Percentiles rank a stretch among this genome's conserved stretches.
These are phyloP conservation scores for Neospermospora avenae DNA, from an alignment of 2,329 filamentous ascomycete genomes.

Conservation along the genomic window DNA sequence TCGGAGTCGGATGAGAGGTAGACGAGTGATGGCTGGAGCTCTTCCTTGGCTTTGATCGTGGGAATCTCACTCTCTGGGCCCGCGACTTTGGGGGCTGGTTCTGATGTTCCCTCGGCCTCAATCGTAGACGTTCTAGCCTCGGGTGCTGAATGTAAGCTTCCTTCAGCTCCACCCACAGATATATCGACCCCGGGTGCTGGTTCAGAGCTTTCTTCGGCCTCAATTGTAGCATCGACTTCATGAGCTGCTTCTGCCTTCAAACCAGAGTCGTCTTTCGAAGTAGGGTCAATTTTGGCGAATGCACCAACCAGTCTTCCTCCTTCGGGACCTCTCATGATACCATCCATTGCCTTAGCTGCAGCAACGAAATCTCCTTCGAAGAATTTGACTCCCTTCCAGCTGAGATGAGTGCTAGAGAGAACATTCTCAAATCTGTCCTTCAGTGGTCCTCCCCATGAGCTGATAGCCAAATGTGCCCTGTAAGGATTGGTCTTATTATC, in stretches of 20 bases:
- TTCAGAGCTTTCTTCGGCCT: not conserved
- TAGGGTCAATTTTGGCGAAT: constrained; percentile 9
- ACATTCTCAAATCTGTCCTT: constrained; percentile 77
- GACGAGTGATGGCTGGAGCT: constrained; percentile 57
- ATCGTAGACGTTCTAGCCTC: not conserved
- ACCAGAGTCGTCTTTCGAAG: not conserved
- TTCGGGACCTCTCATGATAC: constrained; percentile 58
- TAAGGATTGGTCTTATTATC: constrained; percentile 72
- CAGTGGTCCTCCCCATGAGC: constrained; percentile 73
- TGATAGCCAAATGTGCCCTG: constrained; percentile 70
- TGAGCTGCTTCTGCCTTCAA: not conserved
- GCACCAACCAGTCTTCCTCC: constrained; percentile 57
- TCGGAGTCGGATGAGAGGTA: constrained; percentile 93
- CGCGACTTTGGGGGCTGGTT: not conserved
- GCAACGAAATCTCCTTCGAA: constrained; percentile 70
- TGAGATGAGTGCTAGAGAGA: constrained; percentile 65
- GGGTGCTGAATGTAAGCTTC: not conserved
- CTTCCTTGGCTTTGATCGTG: not conserved
- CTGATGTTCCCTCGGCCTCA: too few relatives aligned
- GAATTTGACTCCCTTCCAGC: constrained; percentile 78
- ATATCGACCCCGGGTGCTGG: not conserved
- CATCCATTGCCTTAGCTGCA: constrained; percentile 62
- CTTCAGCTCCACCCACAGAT: not conserved
- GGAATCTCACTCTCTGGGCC: not conserved
- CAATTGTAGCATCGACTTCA: not conserved